These are phyloP conservation scores for Aspergillus unguis DNA, from an alignment of 2,329 filamentous ascomycete species.

Conservation along the genomic window DNA sequence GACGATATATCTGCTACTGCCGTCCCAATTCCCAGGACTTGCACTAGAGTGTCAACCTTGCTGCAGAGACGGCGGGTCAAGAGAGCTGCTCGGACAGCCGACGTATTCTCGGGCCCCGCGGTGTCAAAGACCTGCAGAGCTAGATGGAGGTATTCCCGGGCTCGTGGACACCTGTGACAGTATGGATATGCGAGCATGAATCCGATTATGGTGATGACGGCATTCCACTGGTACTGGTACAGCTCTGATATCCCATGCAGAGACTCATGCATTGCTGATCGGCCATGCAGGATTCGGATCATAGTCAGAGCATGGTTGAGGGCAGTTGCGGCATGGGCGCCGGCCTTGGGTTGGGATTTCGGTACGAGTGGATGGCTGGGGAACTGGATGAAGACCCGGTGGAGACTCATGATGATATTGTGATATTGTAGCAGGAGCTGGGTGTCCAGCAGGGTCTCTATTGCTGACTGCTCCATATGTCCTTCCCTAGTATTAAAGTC, in stretches of 20 bases:
- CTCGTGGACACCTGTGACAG: slow-evolving; percentile 11
- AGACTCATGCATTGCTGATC: slow-evolving; percentile 12
- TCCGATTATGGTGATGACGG: slow-evolving; percentile 18
- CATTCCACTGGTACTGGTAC: slow-evolving; percentile 23
- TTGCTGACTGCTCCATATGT: neutral
- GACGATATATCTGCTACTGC: neutral
- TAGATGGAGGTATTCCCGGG: slow-evolving; percentile 10
- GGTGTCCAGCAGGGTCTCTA: slow-evolving; percentile 8
- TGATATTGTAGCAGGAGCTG: slow-evolving; percentile 18
- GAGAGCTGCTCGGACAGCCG: neutral
- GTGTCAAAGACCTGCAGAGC: slow-evolving; percentile 16
- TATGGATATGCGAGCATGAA: slow-evolving; percentile 21
- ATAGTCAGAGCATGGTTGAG: slow-evolving; percentile 18
- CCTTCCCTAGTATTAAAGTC: too few species aligned
- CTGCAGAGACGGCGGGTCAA: neutral
- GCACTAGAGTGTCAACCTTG: neutral
- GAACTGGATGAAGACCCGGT: slow-evolving; percentile 21
- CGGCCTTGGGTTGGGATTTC: slow-evolving; percentile 11
- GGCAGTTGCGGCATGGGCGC: slow-evolving; percentile 16
- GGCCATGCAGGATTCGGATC: slow-evolving; percentile 9
- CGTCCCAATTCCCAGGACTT: too few species aligned
- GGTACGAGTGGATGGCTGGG: slow-evolving; percentile 6
- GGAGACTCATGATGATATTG: slow-evolving; percentile 16
- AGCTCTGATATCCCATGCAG: slow-evolving; percentile 18
- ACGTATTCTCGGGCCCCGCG: neutral